A percentile compares a stretch with the other conserved stretches of the same genome.
These are phyloP conservation scores for Gardenia jasminoides DNA, from an alignment of 257 asterid species.

Conservation along the genomic window DNA sequence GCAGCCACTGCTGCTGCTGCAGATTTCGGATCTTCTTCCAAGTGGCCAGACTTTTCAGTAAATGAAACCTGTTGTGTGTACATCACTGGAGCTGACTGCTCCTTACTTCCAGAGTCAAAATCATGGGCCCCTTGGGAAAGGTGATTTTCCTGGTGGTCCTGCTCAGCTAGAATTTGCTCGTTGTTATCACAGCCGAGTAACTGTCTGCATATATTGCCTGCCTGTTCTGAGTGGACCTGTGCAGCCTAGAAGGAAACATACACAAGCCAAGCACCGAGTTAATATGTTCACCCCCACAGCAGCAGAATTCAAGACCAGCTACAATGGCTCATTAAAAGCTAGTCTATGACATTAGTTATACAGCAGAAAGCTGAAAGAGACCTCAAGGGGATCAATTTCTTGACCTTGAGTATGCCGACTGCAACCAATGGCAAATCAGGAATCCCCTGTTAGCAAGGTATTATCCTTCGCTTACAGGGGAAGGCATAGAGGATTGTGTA, in stretches of 20 bases:
- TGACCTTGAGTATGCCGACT: not conserved
- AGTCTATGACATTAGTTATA: not conserved
- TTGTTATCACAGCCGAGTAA: constrained; percentile 31
- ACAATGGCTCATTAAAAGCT: not conserved
- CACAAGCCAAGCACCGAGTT: not conserved
- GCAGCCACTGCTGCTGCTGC: constrained; percentile 91
- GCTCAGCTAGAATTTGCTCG: constrained; percentile 30
- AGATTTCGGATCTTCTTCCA: constrained; percentile 58
- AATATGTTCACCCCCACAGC: not conserved
- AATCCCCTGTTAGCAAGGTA: not conserved
- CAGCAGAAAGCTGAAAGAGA: not conserved
- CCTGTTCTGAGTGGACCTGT: constrained; percentile 59
- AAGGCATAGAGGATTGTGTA: not conserved
- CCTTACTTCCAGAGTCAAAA: constrained; percentile 29
- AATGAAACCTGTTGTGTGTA: constrained; percentile 54
- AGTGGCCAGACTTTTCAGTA: constrained; percentile 39
- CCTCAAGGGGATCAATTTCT: not conserved
- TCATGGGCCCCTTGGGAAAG: constrained; percentile 35
- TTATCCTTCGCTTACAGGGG: not conserved
- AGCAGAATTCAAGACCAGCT: not conserved
- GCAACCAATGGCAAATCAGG: not conserved
- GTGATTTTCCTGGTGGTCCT: constrained; percentile 32
- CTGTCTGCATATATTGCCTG: constrained; percentile 39
- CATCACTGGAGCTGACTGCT: constrained; percentile 57
- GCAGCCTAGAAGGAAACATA: constrained; percentile 55